Evolutionary conservation across 768 basidiomycete species (phyloP), one percentile per base, ranked within the genome.

Genomic region (Boletus patriciae): DNA sequence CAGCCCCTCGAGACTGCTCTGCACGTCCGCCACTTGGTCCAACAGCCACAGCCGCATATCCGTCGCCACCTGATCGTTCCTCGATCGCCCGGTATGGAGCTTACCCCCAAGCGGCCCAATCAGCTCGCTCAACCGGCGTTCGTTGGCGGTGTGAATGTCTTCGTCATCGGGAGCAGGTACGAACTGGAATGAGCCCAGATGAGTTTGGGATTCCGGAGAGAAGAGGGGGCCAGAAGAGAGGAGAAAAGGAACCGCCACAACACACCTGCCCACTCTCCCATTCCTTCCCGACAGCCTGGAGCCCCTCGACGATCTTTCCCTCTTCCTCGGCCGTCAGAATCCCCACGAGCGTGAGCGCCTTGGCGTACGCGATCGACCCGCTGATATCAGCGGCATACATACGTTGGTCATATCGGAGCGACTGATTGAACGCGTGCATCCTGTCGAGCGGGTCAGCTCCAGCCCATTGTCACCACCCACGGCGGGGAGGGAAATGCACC

Each of bases 131-230:
- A 99, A 74, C 41, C 97, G 84, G 46, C 97, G 86, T 71, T 99
- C 97, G 67, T 98, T 99, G 52, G 97, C 97, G 13, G 97, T 99
- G 72, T 98, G 96, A 57, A 99, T 98, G 68, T 99, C 97, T 67
- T 99, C 97, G 65, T 99, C 97, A 63, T 96, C 94, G n/a, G 84
- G 77, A 58, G 87, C 78, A 31, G 85, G 74, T 54, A 76, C 69
- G 68, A 99, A 99, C 90, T 95, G 65, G 29, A 43, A 12, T 27
- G 27, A 23, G 7, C 1, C 21, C 18, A 2, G 16, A 31, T 37
- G 21, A 45, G 40, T 13, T 10, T 41, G 10, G 3, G 19, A 25
- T 25, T 27, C 21, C 10, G 21, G 10, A 8, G 37, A 43, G 37
- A n/a, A 27, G 18, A 15, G 23, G 18, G 12, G n/a, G n/a, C n/a